phyloP scores from a whole-genome alignment of 441 rosid species.

The Aleurites moluccanus region DNA sequence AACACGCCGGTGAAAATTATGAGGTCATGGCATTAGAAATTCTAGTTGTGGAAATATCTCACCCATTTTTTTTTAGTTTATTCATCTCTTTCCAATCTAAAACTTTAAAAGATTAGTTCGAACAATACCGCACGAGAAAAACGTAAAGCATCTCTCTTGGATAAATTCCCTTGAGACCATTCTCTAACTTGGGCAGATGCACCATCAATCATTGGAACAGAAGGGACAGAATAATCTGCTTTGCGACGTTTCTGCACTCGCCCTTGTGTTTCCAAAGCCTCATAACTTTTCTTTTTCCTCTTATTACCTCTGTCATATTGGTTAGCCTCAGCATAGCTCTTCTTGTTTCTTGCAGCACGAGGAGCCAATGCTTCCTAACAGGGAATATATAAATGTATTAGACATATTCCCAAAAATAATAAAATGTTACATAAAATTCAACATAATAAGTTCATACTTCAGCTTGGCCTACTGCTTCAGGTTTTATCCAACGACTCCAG shows the following conservation, averaged over 20 bases:
- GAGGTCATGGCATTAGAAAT: too few species aligned
- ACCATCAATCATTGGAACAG: slow-evolving; percentile 78
- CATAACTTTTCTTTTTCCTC: slow-evolving; percentile 85
- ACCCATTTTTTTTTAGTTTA: not conserved
- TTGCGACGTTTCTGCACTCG: slow-evolving; percentile 80
- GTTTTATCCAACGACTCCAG: slow-evolving; percentile 99
- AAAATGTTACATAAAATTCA: slow-evolving; percentile 15
- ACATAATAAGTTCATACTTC: slow-evolving; percentile 55
- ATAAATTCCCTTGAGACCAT: slow-evolving; percentile 94
- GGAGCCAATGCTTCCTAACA: slow-evolving; percentile 89
- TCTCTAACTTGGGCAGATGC: slow-evolving; percentile 96
- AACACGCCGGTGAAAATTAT: not conserved
- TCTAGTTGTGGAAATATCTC: too few species aligned
- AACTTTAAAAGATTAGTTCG: not conserved
- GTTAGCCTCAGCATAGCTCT: slow-evolving; percentile 85
- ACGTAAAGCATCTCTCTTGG: slow-evolving; percentile 96
- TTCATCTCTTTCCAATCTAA: not conserved
- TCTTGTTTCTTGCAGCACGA: slow-evolving; percentile 90
- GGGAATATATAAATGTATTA: slow-evolving; percentile 17
- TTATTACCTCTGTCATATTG: slow-evolving; percentile 68
- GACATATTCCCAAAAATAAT: not conserved
- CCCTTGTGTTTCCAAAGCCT: slow-evolving; percentile 62
- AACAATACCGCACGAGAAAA: slow-evolving; percentile 86
- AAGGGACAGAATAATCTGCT: slow-evolving; percentile 63
- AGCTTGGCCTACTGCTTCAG: slow-evolving; percentile 83